Evolutionary conservation across 768 basidiomycete genomes (phyloP).

Genomic region (Phlegmacium glaucopus): DNA sequence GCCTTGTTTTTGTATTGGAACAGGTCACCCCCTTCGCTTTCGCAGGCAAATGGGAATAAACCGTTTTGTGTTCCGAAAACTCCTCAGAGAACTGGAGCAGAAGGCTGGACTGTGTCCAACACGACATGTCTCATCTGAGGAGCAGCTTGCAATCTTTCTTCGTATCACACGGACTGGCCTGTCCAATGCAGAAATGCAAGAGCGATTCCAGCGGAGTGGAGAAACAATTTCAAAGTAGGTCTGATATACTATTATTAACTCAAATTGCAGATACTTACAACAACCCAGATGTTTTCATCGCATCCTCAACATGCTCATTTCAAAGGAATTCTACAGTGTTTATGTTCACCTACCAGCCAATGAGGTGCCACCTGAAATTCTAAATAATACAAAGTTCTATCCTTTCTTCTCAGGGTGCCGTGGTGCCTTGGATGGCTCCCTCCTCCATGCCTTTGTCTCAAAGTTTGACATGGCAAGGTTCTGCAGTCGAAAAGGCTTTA

Average conservation of each 20-base stretch:
- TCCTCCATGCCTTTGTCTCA: constrained; percentile 16
- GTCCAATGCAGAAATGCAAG: constrained; percentile 17
- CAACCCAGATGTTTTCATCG: constrained; percentile 10
- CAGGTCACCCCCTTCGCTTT: neutral
- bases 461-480: constrained; percentile 12
- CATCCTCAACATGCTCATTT: constrained; percentile 8
- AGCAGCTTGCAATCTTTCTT: neutral
- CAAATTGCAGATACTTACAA: neutral
- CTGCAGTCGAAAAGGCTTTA: constrained; percentile 15
- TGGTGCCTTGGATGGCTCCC: constrained; percentile 26
- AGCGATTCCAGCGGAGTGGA: constrained; percentile 30
- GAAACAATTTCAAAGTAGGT: constrained; percentile 18
- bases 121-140: neutral
- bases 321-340: constrained; percentile 5
- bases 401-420: constrained; percentile 24
- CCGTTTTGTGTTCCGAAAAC: neutral
- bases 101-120: neutral
- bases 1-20: neutral
- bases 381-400: constrained; percentile 15
- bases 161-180: neutral
- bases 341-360: constrained; percentile 11
- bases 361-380: constrained; percentile 13
- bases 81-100: neutral
- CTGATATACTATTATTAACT: neutral
- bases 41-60: neutral